Conservation (phyloP, 805 yeast species). For the Candida xyloterini region DNA sequence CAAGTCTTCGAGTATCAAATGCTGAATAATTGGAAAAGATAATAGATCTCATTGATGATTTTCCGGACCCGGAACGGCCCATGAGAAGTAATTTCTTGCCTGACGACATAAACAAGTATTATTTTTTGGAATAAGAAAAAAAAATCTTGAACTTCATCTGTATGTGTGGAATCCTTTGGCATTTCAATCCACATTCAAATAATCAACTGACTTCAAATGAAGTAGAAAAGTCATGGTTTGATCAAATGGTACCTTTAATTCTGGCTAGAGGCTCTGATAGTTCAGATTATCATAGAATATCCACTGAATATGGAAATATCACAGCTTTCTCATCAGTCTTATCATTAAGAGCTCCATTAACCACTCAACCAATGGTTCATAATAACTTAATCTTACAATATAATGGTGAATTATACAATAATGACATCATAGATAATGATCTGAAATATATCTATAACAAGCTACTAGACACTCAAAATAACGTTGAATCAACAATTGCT, state of each 20-base stretch:
- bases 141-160: neutral
- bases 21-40: slow-evolving; percentile 96
- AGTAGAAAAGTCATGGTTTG: slow-evolving; percentile 22
- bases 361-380: slow-evolving; percentile 60
- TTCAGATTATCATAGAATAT: slow-evolving; percentile 29
- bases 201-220: neutral
- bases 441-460: slow-evolving; percentile 47
- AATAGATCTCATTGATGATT: slow-evolving; percentile 95
- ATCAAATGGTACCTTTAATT: slow-evolving; percentile 42
- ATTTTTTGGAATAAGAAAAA: slow-evolving; percentile 3
- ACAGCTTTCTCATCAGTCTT: slow-evolving; percentile 68
- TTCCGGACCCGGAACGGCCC: slow-evolving; percentile 97
- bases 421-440: slow-evolving; percentile 58
- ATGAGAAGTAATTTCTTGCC: slow-evolving; percentile 64
- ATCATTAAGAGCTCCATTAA: slow-evolving; percentile 75
- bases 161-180: slow-evolving; percentile 62
- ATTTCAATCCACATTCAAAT: slow-evolving; percentile 15
- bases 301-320: slow-evolving; percentile 12
- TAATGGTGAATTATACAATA: slow-evolving; percentile 86
- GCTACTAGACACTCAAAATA: slow-evolving; percentile 30
- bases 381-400: slow-evolving; percentile 57
- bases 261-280: slow-evolving; percentile 66
- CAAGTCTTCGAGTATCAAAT: slow-evolving; percentile 89
- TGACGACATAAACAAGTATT: slow-evolving; percentile 20
- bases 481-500: slow-evolving; percentile 42